Percentiles rank a stretch among this genome's conserved stretches.
Conservation (phyloP, 768 basidiomycete genomes). For the Phylloporus rhodoxanthus region DNA sequence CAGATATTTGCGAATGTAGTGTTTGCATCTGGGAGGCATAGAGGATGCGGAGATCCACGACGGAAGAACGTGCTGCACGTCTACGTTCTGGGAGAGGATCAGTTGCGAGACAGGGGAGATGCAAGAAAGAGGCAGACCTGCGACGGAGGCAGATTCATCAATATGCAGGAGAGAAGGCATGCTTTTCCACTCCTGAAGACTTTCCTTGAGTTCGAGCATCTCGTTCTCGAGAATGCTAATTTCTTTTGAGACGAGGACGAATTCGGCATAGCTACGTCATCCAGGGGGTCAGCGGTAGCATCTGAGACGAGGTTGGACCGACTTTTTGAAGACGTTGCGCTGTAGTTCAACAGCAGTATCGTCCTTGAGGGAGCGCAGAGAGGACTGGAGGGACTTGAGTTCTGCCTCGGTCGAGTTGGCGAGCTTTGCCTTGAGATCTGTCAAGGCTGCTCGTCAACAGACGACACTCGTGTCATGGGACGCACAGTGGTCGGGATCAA, state of each 20-base stretch:
- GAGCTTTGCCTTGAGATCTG: constrained; percentile 77
- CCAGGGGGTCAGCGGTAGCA: constrained; percentile 5
- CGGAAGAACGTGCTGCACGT: constrained; percentile 74
- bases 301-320: constrained; percentile 21
- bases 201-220: constrained; percentile 94
- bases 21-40: constrained; percentile 94
- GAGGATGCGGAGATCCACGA: constrained; percentile 90
- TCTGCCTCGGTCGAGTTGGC: constrained; percentile 88
- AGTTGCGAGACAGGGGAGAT: constrained; percentile 20
- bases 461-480: constrained; percentile 5
- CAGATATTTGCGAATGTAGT: constrained; percentile 85
- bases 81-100: constrained; percentile 39
- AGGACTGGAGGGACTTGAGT: constrained; percentile 68
- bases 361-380: constrained; percentile 61
- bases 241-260: constrained; percentile 94
- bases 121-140: constrained; percentile 33
- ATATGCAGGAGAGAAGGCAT: constrained; percentile 93
- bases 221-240: constrained; percentile 95
- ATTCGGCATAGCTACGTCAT: constrained; percentile 81
- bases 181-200: constrained; percentile 90
- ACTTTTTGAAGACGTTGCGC: constrained; percentile 92
- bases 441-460: constrained; percentile 4
- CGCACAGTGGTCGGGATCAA: constrained; percentile 88
- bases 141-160: constrained; percentile 67
- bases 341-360: constrained; percentile 78